A percentile compares a stretch with the other conserved stretches of the same genome.
These are phyloP conservation scores for Coffea canephora DNA, from an alignment of 257 asterid genomes.

Conservation along the genomic window DNA sequence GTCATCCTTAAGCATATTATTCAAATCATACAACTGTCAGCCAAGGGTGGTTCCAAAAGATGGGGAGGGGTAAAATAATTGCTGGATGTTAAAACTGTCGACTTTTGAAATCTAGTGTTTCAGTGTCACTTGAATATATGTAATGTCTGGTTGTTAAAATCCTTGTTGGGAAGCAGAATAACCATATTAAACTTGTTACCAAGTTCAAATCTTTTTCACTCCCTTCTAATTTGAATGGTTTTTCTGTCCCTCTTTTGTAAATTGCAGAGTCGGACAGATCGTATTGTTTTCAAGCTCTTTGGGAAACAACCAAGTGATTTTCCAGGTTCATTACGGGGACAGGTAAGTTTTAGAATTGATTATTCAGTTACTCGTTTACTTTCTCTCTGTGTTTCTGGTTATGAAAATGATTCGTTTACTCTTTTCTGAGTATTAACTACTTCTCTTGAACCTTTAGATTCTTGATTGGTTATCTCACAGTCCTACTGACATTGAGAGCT, in stretches of 20 bases:
- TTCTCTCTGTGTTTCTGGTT: constrained; percentile 6
- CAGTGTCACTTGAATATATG: no score
- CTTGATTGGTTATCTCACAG: constrained; percentile 87
- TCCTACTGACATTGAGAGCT: constrained; percentile 90
- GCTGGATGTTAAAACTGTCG: neutral
- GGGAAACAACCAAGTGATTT: constrained; percentile 80
- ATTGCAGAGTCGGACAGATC: constrained; percentile 73
- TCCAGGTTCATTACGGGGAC: constrained; percentile 62
- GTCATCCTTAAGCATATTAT: neutral
- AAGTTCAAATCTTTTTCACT: neutral
- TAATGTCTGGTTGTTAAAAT: neutral
- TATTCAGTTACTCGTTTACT: neutral
- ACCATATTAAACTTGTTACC: neutral
- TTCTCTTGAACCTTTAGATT: constrained; percentile 48
- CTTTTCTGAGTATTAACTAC: neutral
- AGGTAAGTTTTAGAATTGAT: constrained; percentile 39
- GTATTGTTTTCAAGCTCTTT: constrained; percentile 80
- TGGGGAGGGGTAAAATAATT: neutral
- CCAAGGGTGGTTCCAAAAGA: neutral
- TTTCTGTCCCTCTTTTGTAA: neutral
- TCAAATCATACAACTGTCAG: neutral
- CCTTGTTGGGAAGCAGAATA: neutral
- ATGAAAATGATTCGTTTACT: neutral
- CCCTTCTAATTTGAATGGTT: neutral
- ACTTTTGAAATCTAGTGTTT: neutral